Percentiles rank a stretch among this genome's conserved stretches.
phyloP scores from a whole-genome alignment of 1,284 basidiomycete genomes.

The Puccinia horiana region DNA sequence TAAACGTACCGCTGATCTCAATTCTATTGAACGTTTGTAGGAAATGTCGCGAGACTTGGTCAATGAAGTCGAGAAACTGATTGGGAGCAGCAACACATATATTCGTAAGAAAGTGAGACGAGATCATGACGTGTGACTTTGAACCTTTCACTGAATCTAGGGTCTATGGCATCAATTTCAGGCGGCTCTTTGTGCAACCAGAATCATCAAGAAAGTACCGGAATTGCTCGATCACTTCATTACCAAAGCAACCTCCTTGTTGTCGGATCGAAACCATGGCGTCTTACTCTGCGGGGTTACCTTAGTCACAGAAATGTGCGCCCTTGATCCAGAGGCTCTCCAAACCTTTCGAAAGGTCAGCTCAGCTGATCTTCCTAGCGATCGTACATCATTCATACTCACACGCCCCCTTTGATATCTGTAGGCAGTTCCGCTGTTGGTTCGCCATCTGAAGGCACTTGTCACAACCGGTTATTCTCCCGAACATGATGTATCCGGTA shows the following conservation, averaged over 20 bases:
- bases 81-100: constrained; percentile 97
- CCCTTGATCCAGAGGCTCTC: constrained; percentile 71
- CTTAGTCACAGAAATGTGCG: constrained; percentile 91
- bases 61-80: constrained; percentile 94
- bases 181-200: constrained; percentile 94
- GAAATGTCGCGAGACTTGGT: constrained; percentile 96
- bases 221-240: constrained; percentile 94
- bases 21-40: constrained; percentile 47
- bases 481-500: constrained; percentile 98
- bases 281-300: constrained; percentile 91
- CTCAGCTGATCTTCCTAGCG: constrained; percentile 58
- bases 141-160: background rate
- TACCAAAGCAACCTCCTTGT: constrained; percentile 80
- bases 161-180: constrained; percentile 57
- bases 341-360: constrained; percentile 83
- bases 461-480: constrained; percentile 97
- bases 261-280: constrained; percentile 95
- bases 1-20: background rate
- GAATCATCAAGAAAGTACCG: constrained; percentile 94
- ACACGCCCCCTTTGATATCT: constrained; percentile 1
- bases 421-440: constrained; percentile 86
- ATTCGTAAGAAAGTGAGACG: constrained; percentile 88
- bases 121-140: background rate
- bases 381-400: constrained; percentile 3
- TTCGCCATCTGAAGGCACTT: constrained; percentile 90